These are phyloP conservation scores for Psilocybe cubensis DNA, from an alignment of 768 basidiomycete genomes.

Conservation along the genomic window DNA sequence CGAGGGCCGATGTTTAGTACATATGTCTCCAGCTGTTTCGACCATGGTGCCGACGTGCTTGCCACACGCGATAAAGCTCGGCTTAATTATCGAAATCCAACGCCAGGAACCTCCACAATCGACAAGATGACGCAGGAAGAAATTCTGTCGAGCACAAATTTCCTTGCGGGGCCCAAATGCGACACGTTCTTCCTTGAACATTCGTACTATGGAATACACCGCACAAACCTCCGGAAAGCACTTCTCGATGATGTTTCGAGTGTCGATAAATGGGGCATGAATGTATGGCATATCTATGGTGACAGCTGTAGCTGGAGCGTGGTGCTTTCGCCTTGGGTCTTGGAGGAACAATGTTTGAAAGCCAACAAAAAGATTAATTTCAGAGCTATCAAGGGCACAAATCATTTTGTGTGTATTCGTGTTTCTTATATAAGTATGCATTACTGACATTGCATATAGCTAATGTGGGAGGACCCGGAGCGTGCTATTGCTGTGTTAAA, in stretches of 20 bases:
- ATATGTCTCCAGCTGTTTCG: slow-evolving; percentile 9
- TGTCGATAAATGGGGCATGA: neutral
- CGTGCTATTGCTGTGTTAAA: neutral
- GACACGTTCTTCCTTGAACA: neutral
- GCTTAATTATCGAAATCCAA: slow-evolving; percentile 3
- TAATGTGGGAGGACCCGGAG: slow-evolving; percentile 11
- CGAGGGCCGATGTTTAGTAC: neutral
- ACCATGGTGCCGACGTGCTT: neutral
- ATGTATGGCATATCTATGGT: slow-evolving; percentile 7
- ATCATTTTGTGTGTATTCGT: slow-evolving; percentile 6
- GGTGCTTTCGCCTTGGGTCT: neutral
- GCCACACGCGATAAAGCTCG: neutral
- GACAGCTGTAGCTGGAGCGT: slow-evolving; percentile 2
- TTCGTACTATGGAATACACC: neutral
- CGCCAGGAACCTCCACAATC: neutral
- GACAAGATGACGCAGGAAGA: neutral
- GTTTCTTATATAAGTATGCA: neutral
- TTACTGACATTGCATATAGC: neutral
- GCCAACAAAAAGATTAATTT: neutral
- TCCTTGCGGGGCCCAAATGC: neutral
- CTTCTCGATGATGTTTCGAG: slow-evolving; percentile 1
- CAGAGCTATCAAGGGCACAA: slow-evolving; percentile 1
- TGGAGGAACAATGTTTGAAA: neutral
- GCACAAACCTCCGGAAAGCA: neutral
- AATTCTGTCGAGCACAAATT: neutral